Conservation (phyloP, 1,139 yeast genomes). For the Magnusiomyces suaveolens region DNA sequence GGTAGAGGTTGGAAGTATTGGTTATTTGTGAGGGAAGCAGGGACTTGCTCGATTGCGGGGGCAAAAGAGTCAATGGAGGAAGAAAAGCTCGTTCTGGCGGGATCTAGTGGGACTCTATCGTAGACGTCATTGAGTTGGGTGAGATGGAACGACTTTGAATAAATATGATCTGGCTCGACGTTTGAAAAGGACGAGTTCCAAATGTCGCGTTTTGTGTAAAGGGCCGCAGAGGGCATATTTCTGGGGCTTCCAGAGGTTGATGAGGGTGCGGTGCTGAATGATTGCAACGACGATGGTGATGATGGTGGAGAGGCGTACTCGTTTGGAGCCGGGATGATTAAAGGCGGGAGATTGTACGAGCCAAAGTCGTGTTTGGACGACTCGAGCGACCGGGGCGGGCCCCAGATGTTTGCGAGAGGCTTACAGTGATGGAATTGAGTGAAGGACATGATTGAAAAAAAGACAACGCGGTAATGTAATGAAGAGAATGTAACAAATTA, state of each 20-base stretch:
- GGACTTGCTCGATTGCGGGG: no score
- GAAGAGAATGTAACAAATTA: no score
- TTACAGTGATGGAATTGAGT: conserved; percentile 3
- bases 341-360: conserved; percentile 1
- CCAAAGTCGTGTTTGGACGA: conserved; percentile 1
- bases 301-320: conserved; percentile 3
- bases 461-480: no score
- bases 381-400: not conserved
- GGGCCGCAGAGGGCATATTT: not conserved
- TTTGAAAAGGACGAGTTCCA: not conserved
- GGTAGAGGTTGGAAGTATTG: not conserved
- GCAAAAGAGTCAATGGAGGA: not conserved
- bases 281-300: conserved; percentile 1
- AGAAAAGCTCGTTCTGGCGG: not conserved
- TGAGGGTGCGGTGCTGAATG: not conserved
- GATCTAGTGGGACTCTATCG: not conserved
- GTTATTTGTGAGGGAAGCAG: no score
- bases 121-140: not conserved
- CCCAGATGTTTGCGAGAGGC: conserved; percentile 4
- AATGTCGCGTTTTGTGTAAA: not conserved
- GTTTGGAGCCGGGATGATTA: not conserved
- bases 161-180: not conserved
- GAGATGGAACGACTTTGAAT: not conserved
- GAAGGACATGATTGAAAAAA: not conserved
- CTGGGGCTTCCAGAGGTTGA: not conserved